Conservation (phyloP, 192 early-diverging fungal genomes). For the Backusella sp. region DNA sequence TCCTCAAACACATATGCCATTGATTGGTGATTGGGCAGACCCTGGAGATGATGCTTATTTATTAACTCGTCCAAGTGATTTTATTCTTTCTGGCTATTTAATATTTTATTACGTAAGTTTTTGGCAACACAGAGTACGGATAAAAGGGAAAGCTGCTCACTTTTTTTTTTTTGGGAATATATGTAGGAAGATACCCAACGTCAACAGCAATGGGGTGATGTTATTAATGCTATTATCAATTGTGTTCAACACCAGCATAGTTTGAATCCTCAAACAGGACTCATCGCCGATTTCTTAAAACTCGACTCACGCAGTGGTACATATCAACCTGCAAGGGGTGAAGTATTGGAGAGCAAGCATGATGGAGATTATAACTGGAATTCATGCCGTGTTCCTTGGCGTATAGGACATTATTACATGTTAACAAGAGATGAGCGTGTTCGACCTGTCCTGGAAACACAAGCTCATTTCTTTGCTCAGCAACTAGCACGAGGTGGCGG, state of each 20-base stretch:
- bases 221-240: slow-evolving; percentile 45
- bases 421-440: slow-evolving; percentile 45
- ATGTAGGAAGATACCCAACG: slow-evolving; percentile 44
- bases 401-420: slow-evolving; percentile 48
- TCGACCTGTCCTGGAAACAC: slow-evolving; percentile 36
- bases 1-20: slow-evolving; percentile 46
- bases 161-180: neutral
- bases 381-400: slow-evolving; percentile 57
- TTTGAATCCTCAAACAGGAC: slow-evolving; percentile 44
- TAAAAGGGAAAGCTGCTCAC: neutral
- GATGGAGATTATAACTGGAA: slow-evolving; percentile 55
- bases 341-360: slow-evolving; percentile 52
- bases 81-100: slow-evolving; percentile 50
- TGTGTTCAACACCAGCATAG: slow-evolving; percentile 36
- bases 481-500: slow-evolving; percentile 21
- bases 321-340: slow-evolving; percentile 37
- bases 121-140: neutral
- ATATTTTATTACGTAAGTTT: slow-evolving; percentile 43
- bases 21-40: slow-evolving; percentile 52
- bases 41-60: slow-evolving; percentile 42
- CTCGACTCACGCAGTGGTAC: slow-evolving; percentile 26
- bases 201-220: slow-evolving; percentile 41
- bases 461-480: slow-evolving; percentile 44
- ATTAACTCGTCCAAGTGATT: slow-evolving; percentile 52
- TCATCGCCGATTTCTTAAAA: slow-evolving; percentile 55